These are phyloP conservation scores for Dactylellina parvicollis DNA, from an alignment of 2,329 filamentous ascomycete genomes.

Conservation along the genomic window DNA sequence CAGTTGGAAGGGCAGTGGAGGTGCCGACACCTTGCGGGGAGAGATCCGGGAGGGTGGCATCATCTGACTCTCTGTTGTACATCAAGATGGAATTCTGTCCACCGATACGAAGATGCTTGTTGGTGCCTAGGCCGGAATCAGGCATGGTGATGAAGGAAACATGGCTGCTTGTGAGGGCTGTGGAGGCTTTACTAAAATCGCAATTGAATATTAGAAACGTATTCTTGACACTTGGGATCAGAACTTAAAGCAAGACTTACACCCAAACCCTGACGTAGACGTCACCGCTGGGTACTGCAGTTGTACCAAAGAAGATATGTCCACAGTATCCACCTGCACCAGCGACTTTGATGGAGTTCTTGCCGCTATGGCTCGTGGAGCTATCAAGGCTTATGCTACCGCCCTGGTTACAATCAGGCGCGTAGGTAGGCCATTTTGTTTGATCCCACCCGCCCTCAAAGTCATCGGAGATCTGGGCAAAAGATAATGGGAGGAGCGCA, in stretches of 20 bases:
- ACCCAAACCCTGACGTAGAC: conserved; percentile 69
- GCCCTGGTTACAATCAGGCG: conserved; percentile 70
- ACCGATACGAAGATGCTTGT: conserved; percentile 72
- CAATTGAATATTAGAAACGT: conserved; percentile 55
- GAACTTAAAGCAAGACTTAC: conserved; percentile 63
- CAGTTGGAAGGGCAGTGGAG: conserved; percentile 66
- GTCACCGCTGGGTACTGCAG: conserved; percentile 67
- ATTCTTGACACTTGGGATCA: conserved; percentile 4
- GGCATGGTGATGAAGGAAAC: conserved; percentile 73
- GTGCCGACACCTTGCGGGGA: conserved; percentile 70
- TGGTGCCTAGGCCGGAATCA: conserved; percentile 67
- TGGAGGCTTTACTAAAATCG: conserved; percentile 66
- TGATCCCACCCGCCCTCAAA: conserved; percentile 71
- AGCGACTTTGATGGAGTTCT: conserved; percentile 67
- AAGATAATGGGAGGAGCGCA: conserved; percentile 62
- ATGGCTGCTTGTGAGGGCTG: conserved; percentile 69
- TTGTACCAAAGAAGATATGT: conserved; percentile 72
- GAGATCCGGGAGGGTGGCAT: conserved; percentile 71
- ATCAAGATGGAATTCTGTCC: conserved; percentile 71
- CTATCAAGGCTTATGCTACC: conserved; percentile 69
- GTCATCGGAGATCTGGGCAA: conserved; percentile 68
- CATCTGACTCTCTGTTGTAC: conserved; percentile 73
- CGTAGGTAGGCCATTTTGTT: conserved; percentile 69
- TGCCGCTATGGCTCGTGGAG: conserved; percentile 68
- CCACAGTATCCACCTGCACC: conserved; percentile 68